These are phyloP conservation scores for Anthostomella pinea DNA, from an alignment of 2,329 filamentous ascomycete species.

Conservation along the genomic window DNA sequence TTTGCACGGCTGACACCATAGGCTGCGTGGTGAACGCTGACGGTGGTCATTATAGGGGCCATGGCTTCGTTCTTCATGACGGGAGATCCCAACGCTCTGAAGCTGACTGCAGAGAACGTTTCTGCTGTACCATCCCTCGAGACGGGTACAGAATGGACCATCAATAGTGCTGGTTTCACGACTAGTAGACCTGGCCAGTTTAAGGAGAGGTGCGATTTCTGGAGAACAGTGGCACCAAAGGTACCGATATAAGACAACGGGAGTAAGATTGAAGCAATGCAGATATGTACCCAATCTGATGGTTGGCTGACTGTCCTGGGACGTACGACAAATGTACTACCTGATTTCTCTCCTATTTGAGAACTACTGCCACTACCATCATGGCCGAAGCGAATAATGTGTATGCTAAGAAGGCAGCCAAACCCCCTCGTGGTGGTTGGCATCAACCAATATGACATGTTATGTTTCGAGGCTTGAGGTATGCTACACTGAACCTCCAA, in stretches of 20 bases:
- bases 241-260: slow-evolving; percentile 45
- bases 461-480: no score
- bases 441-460: no score
- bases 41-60: slow-evolving; percentile 47
- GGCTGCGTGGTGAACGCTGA: slow-evolving; percentile 11
- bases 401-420: no score
- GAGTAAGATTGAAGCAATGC: no score
- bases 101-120: slow-evolving; percentile 45
- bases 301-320: no score
- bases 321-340: no score
- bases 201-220: slow-evolving; percentile 50
- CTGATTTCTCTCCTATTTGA: no score
- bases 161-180: slow-evolving; percentile 44
- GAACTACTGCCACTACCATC: no score
- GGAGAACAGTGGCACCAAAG: slow-evolving; percentile 43
- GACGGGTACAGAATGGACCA: slow-evolving; percentile 47
- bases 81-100: slow-evolving; percentile 55
- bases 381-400: no score
- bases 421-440: no score
- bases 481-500: no score
- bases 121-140: slow-evolving; percentile 44
- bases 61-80: slow-evolving; percentile 60
- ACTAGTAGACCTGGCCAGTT: slow-evolving; percentile 38
- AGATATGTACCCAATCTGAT: no score
- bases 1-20: not conserved